phyloP scores from a whole-genome alignment of 768 basidiomycete genomes.

The Phaeolepiota aurea region DNA sequence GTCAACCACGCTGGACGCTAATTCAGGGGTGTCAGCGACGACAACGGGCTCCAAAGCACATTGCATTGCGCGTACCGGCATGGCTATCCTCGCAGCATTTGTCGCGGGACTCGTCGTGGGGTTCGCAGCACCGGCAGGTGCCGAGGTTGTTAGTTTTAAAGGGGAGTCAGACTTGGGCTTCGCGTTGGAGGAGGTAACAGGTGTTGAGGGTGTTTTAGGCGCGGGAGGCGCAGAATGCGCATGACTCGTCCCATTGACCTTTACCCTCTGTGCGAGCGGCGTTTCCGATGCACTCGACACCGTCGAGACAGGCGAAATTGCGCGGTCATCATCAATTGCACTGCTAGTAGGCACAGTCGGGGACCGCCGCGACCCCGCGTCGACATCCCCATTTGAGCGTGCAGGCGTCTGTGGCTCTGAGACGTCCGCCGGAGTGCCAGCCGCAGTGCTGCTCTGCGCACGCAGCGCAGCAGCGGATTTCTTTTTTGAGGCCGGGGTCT shows the following conservation, averaged over 20 bases:
- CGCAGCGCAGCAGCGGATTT: slow-evolving; percentile 44
- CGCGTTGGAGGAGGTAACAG: slow-evolving; percentile 11
- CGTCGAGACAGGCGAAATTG: slow-evolving; percentile 63
- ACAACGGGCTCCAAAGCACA: neutral
- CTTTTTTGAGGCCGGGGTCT: slow-evolving; percentile 44
- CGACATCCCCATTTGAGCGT: slow-evolving; percentile 23
- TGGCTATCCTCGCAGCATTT: neutral
- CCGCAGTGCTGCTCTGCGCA: slow-evolving; percentile 29
- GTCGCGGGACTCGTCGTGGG: neutral
- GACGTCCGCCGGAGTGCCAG: slow-evolving; percentile 28
- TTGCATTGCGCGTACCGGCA: neutral
- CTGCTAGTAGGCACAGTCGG: slow-evolving; percentile 18
- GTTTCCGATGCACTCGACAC: slow-evolving; percentile 69
- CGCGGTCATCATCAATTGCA: slow-evolving; percentile 44
- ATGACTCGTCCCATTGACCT: slow-evolving; percentile 43
- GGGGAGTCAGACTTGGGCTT: slow-evolving; percentile 1
- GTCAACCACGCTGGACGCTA: slow-evolving; percentile 67
- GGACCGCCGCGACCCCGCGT: slow-evolving; percentile 23
- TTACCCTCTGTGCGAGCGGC: slow-evolving; percentile 62
- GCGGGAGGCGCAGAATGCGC: slow-evolving; percentile 16
- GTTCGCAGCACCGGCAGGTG: neutral
- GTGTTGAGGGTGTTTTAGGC: slow-evolving; percentile 2
- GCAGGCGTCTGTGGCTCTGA: slow-evolving; percentile 51
- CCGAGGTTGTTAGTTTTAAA: neutral
- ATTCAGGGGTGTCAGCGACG: neutral